phyloP scores from a whole-genome alignment of 1,284 basidiomycete genomes.

The Ganoderma lingzhi region DNA sequence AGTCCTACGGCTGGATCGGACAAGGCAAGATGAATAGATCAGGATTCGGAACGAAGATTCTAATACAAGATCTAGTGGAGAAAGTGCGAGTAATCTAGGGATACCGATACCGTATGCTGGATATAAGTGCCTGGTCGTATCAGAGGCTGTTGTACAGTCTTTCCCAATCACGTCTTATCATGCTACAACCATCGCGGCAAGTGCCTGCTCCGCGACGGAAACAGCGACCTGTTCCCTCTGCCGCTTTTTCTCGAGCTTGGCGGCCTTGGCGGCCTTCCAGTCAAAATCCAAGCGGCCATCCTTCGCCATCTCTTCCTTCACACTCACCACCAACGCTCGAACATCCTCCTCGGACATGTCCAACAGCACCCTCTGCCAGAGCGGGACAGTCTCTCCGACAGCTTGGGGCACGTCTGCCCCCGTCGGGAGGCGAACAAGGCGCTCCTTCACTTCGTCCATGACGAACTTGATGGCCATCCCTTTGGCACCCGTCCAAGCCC shows the following conservation, averaged over 20 bases:
- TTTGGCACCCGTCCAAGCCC: conserved; percentile 59
- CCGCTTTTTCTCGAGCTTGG: conserved; percentile 30
- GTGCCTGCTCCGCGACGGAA: not conserved
- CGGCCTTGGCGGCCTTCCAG: conserved; percentile 34
- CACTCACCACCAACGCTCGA: conserved; percentile 32
- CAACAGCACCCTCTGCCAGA: conserved; percentile 39
- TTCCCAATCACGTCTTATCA: not conserved
- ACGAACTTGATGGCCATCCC: conserved; percentile 58
- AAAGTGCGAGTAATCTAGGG: not conserved
- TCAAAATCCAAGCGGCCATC: conserved; percentile 34
- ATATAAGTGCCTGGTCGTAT: not conserved
- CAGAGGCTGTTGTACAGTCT: conserved; percentile 25
- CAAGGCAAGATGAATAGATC: not conserved
- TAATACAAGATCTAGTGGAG: not conserved
- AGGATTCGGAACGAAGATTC: not conserved
- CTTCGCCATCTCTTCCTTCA: conserved; percentile 39
- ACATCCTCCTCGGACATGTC: conserved; percentile 40
- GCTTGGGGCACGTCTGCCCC: not conserved
- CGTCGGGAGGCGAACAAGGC: conserved; percentile 27
- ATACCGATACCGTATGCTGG: not conserved
- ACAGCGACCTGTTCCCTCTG: conserved; percentile 9
- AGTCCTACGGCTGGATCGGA: not conserved
- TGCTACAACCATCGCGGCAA: not conserved
- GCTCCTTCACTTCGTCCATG: conserved; percentile 55
- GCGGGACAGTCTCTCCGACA: conserved; percentile 13